Conservation (phyloP, 2,329 filamentous ascomycete species). For the Clathrospora elynae region DNA sequence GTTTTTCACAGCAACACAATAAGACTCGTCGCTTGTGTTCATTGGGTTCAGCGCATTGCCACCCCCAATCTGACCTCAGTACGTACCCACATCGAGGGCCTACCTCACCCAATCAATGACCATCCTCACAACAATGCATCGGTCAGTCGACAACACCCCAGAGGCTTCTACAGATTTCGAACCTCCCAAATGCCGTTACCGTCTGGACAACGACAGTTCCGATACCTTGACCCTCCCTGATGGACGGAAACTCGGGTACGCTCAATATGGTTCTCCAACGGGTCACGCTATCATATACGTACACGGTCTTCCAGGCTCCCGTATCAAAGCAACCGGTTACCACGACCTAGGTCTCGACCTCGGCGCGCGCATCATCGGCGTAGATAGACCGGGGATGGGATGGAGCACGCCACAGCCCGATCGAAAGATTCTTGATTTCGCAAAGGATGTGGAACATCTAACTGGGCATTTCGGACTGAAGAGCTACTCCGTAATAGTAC, state of each 20-base stretch:
- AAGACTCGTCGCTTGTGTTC: too few relatives aligned
- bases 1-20: neutral
- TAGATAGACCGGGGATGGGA: constrained; percentile 39
- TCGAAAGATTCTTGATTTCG: constrained; percentile 29
- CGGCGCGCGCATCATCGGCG: constrained; percentile 31
- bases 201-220: constrained; percentile 34
- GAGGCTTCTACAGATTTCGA: too few relatives aligned
- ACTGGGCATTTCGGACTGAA: constrained; percentile 26
- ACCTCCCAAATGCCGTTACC: constrained; percentile 15
- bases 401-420: constrained; percentile 30
- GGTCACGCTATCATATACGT: constrained; percentile 36
- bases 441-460: constrained; percentile 32
- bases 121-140: neutral
- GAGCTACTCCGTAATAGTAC: constrained; percentile 32
- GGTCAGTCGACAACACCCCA: too few relatives aligned
- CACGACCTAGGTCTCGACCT: constrained; percentile 29
- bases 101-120: too few relatives aligned
- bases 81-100: too few relatives aligned
- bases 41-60: too few relatives aligned
- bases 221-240: constrained; percentile 40
- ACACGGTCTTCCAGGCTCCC: constrained; percentile 41
- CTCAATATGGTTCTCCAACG: constrained; percentile 36
- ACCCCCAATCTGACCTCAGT: too few relatives aligned
- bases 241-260: constrained; percentile 47
- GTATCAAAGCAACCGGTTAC: constrained; percentile 34